Evolutionary conservation across 192 early-diverging fungal genomes (phyloP), one percentile per base, ranked within the genome.

Genomic region (Backusella psychrophila): DNA sequence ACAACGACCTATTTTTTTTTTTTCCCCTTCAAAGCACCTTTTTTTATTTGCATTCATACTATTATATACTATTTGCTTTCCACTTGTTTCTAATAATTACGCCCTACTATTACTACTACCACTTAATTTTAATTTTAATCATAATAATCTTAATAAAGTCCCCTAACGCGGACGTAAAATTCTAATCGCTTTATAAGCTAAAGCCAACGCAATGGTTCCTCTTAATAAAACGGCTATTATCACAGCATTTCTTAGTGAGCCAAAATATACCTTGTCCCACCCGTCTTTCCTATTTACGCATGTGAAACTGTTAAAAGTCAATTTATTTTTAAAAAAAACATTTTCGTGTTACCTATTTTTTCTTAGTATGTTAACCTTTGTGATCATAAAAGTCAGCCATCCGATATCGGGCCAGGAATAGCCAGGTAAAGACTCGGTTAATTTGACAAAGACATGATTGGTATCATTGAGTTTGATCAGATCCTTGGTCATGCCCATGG

Each of bases 401-500:
- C 72, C 73, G 66, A 81, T 77, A 39, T 81, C 80, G 7, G 49
- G 49, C 9, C 59, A 31, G 4, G 75, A 53, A 33, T 77, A 81
- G 19, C 29, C 19, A 36, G 80, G 80, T 21, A 49, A 31, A 35
- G 41, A 31, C 14, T 36, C 39, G 15, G 34, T 39, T 7, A 75
- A 33, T 15, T 38, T 72, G 21, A 77, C n/a, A 72, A 81, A 75
- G 39, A 63, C 56, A 29, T 4, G 56, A 63, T n/a, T 63, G 72
- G 23, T 36, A 23, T 78, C 52, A 1, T 42, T 21, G 34, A 80
- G 38, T 12, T 73, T 19, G 8, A 81, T 63, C n/a, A 81, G 14
- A 39, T 81, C 76, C 6, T 33, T 36, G 12, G 80, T 81, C 72
- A 81, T 81, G 26, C 76, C 69, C 33, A 81, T 59, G 12, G 80